phyloP scores from a whole-genome alignment of 2,329 filamentous ascomycete genomes.

The Arthrobotrys conoides region DNA sequence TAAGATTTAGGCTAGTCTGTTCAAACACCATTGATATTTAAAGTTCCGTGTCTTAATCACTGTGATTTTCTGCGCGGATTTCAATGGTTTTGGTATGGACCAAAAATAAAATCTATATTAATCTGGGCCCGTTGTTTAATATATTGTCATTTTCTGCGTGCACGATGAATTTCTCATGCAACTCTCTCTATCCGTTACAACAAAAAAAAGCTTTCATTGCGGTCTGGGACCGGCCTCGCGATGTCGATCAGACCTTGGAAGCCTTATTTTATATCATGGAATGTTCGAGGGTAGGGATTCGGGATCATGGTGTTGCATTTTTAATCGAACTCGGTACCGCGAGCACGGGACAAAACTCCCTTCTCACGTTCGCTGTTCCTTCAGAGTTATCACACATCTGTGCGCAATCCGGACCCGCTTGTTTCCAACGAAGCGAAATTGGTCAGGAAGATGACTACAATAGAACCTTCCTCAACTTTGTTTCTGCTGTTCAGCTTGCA shows the following conservation, averaged over 20 bases:
- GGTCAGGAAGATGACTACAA: slow-evolving; percentile 20
- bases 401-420: slow-evolving; percentile 32
- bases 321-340: slow-evolving; percentile 50
- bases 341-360: slow-evolving; percentile 35
- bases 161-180: not conserved
- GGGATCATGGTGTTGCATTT: slow-evolving; percentile 42
- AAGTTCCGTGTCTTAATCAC: not conserved
- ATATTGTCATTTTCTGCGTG: not conserved
- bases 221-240: slow-evolving; percentile 29
- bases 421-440: slow-evolving; percentile 31
- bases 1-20: not conserved
- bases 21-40: not conserved
- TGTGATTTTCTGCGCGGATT: not conserved
- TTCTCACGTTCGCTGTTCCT: not conserved
- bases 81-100: not conserved
- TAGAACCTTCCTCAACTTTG: slow-evolving; percentile 10
- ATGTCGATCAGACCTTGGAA: slow-evolving; percentile 48
- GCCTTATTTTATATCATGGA: slow-evolving; percentile 26
- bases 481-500: slow-evolving; percentile 10
- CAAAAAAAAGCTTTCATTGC: slow-evolving; percentile 10
- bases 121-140: no score
- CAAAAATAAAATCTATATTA: no score
- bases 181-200: not conserved
- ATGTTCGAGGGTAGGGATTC: slow-evolving; percentile 21
- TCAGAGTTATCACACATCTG: slow-evolving; percentile 41